Evolutionary conservation across 208 protist species (phyloP).

Genomic region (Leishmania major): DNA sequence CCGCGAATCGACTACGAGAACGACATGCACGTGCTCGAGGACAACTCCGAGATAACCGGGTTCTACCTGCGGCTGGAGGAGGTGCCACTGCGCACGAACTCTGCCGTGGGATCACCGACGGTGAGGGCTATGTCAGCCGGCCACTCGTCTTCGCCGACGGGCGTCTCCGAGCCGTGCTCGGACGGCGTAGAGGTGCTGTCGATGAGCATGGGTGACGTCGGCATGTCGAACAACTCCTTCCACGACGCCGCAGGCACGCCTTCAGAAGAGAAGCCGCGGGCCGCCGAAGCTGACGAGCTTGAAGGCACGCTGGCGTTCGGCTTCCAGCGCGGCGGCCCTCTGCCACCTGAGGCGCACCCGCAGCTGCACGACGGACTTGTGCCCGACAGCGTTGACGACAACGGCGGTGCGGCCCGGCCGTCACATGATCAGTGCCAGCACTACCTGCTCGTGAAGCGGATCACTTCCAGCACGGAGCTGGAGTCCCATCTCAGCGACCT

Average conservation of each 20-base stretch:
- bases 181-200: slow-evolving; percentile 17
- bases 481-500: slow-evolving; percentile 14
- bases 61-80: slow-evolving; percentile 83
- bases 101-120: neutral
- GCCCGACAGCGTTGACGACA: slow-evolving; percentile 3
- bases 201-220: slow-evolving; percentile 16
- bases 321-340: slow-evolving; percentile 28
- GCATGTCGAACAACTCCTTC: slow-evolving; percentile 25
- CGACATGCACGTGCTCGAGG: slow-evolving; percentile 86
- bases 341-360: slow-evolving; percentile 28
- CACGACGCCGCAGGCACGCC: slow-evolving; percentile 3
- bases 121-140: neutral
- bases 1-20: slow-evolving; percentile 82
- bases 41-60: slow-evolving; percentile 62
- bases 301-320: slow-evolving; percentile 31
- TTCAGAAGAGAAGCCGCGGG: slow-evolving; percentile 18
- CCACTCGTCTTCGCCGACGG: neutral
- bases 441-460: slow-evolving; percentile 35
- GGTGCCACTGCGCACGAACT: slow-evolving; percentile 29
- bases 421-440: slow-evolving; percentile 4
- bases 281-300: slow-evolving; percentile 27
- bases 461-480: slow-evolving; percentile 26
- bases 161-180: neutral
- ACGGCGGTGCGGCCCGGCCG: no score
- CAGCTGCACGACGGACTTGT: slow-evolving; percentile 27